These are phyloP conservation scores for Amylostereum areolatum DNA, from an alignment of 1,284 basidiomycete genomes.

Conservation along the genomic window DNA sequence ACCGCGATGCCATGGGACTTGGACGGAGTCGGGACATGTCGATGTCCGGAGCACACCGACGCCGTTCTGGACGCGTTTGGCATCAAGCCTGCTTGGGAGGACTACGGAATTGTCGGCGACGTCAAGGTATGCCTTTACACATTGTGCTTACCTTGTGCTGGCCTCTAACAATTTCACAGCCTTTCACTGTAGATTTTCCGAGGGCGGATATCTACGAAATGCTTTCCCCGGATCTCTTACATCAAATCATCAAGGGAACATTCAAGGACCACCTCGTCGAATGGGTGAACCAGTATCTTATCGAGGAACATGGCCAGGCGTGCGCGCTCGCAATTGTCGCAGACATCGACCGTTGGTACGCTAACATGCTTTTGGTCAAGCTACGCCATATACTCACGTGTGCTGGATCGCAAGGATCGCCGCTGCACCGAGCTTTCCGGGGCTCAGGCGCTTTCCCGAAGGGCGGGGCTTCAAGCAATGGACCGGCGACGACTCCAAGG, in stretches of 20 bases:
- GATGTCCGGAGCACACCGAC: too few relatives aligned
- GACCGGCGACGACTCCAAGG: constrained; percentile 15
- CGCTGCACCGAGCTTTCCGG: constrained; percentile 6
- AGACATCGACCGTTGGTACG: constrained; percentile 28
- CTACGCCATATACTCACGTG: too few relatives aligned
- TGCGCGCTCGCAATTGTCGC: constrained; percentile 17
- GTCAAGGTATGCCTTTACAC: too few relatives aligned
- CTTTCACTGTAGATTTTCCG: constrained; percentile 28
- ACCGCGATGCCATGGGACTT: too few relatives aligned
- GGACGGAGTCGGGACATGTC: too few relatives aligned
- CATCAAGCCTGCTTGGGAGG: too few relatives aligned
- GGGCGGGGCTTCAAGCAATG: constrained; percentile 14
- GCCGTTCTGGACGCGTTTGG: too few relatives aligned
- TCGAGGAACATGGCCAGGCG: constrained; percentile 8
- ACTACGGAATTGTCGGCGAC: background rate
- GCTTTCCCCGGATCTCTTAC: constrained; percentile 30
- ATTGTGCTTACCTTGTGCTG: background rate
- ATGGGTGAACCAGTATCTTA: constrained; percentile 27
- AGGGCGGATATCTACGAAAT: constrained; percentile 28
- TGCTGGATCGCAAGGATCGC: constrained; percentile 10
- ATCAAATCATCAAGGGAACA: constrained; percentile 32
- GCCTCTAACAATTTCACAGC: constrained; percentile 13
- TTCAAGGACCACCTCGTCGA: constrained; percentile 32
- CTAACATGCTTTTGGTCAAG: too few relatives aligned
- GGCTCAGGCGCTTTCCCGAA: constrained; percentile 12